Conservation (phyloP, 2,329 filamentous ascomycete genomes). For the Ophiostoma tasmaniense region DNA sequence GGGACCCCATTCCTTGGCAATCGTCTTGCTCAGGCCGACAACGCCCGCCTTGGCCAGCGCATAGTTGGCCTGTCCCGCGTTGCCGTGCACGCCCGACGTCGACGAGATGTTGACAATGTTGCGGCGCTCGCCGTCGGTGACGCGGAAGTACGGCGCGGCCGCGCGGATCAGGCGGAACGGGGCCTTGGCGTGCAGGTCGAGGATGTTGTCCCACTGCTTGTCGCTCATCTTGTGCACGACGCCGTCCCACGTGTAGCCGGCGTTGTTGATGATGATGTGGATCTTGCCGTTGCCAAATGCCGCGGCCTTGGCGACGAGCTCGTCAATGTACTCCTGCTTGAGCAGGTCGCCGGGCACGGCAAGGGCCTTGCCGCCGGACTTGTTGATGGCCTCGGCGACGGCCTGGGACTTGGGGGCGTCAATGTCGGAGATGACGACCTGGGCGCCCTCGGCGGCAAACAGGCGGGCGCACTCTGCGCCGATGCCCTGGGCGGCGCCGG, state of each 20-base stretch:
- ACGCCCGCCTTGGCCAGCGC: slow-evolving; percentile 77
- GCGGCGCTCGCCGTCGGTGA: slow-evolving; percentile 70
- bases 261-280: slow-evolving; percentile 86
- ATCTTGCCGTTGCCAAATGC: slow-evolving; percentile 82
- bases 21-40: slow-evolving; percentile 74
- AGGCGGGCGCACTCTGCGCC: slow-evolving; percentile 74
- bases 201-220: slow-evolving; percentile 85
- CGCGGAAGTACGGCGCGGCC: slow-evolving; percentile 78
- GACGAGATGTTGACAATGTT: slow-evolving; percentile 77
- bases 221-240: slow-evolving; percentile 89
- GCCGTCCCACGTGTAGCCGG: slow-evolving; percentile 86
- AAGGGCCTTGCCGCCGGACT: slow-evolving; percentile 55
- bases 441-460: slow-evolving; percentile 82
- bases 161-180: slow-evolving; percentile 77
- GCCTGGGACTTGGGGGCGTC: slow-evolving; percentile 63
- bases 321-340: slow-evolving; percentile 58
- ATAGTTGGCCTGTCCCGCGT: slow-evolving; percentile 88
- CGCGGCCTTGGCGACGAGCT: slow-evolving; percentile 65
- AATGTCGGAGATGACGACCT: slow-evolving; percentile 76
- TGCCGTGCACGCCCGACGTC: slow-evolving; percentile 75
- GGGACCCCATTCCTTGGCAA: slow-evolving; percentile 88
- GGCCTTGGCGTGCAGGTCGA: slow-evolving; percentile 73
- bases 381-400: slow-evolving; percentile 64
- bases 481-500: slow-evolving; percentile 78
- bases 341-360: slow-evolving; percentile 71